Evolutionary conservation across 2,329 filamentous ascomycete genomes (phyloP), one percentile per base, ranked within the genome.

Genomic region (Penicillium paneum): DNA sequence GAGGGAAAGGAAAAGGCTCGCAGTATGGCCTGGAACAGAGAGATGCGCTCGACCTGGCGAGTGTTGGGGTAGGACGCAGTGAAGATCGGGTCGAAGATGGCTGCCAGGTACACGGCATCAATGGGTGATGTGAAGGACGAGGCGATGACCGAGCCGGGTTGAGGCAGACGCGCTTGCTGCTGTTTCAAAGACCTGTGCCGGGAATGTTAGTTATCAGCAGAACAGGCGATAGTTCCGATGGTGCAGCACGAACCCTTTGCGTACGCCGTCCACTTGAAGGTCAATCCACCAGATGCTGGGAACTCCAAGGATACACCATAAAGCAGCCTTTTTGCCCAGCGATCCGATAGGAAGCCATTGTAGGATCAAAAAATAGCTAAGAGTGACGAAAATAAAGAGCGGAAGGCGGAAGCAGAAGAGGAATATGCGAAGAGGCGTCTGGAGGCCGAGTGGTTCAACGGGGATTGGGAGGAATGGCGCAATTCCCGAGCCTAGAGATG

Each of bases 261-360:
- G 92, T 50, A 99, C 94, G 55, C 93, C 93, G 71, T 99, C 94
- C 62, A 99, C 90, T 73, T 97, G 93, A n/a, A 99, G 79, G 74
- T 99, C 94, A 53, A 97, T 87, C 93, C 93, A 97, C 91, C 92
- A 97, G 54, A 99, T 90, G 28, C 94, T 93, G 0, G 92, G 91
- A 55, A 96, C 88, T 35, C 86, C 88, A 64, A 99, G 83, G 61
- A 97, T 83, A 57, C 85, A 83, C 93, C 94, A 97, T 49, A 97
- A 77, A 45, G 91, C 84, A 12, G 89, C 84, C 76, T 97, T 97
- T 67, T 91, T 91, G 40, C 86, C 76, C 32, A 86, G 67, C 8
- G 81, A 81, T 1, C 84, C 85, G 10, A 88, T 79, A 0, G 91
- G 91, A 13, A 96, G 82, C 81, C 87, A 89, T 76, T 93, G 90